These are phyloP conservation scores for Haplographium delicatum DNA, from an alignment of 495 filamentous ascomycete species.

Conservation along the genomic window DNA sequence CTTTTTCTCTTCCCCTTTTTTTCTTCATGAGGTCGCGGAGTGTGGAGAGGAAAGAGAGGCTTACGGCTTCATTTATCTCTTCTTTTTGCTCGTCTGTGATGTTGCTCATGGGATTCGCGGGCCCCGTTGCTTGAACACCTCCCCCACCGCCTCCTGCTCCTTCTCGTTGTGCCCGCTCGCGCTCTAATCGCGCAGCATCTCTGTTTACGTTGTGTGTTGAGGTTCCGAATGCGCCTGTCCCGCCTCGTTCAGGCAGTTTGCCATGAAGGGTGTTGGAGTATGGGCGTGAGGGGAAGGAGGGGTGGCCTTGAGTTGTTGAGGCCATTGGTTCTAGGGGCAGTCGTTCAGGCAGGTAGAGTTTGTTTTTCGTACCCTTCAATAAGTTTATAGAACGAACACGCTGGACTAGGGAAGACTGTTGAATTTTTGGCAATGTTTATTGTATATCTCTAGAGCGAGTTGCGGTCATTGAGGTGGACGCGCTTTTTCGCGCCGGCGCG, in stretches of 20 bases:
- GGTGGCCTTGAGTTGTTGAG: conserved; percentile 20
- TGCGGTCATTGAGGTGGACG: background rate
- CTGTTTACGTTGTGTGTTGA: background rate
- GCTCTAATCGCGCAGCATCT: conserved; percentile 25
- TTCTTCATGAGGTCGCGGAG: background rate
- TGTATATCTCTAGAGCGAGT: background rate
- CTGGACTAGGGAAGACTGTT: too few relatives aligned
- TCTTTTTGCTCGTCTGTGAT: conserved; percentile 82
- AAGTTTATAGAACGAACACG: too few relatives aligned
- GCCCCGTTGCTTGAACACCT: conserved; percentile 24
- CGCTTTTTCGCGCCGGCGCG: background rate
- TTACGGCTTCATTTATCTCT: conserved; percentile 84
- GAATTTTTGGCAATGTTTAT: background rate
- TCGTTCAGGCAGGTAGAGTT: too few relatives aligned
- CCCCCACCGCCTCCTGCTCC: too few relatives aligned
- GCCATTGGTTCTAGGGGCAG: conserved; percentile 13
- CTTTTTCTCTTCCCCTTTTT: conserved; percentile 1
- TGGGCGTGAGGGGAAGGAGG: conserved; percentile 21
- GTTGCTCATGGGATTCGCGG: conserved; percentile 22
- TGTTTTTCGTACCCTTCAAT: too few relatives aligned
- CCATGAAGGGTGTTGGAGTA: conserved; percentile 23
- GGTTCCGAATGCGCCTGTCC: conserved; percentile 6
- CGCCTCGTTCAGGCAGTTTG: conserved; percentile 25
- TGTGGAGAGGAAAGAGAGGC: conserved; percentile 25
- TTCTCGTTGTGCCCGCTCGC: conserved; percentile 31